Base-by-base conservation (phyloP, 768 basidiomycete genomes). In the Russula ochroleuca region DNA sequence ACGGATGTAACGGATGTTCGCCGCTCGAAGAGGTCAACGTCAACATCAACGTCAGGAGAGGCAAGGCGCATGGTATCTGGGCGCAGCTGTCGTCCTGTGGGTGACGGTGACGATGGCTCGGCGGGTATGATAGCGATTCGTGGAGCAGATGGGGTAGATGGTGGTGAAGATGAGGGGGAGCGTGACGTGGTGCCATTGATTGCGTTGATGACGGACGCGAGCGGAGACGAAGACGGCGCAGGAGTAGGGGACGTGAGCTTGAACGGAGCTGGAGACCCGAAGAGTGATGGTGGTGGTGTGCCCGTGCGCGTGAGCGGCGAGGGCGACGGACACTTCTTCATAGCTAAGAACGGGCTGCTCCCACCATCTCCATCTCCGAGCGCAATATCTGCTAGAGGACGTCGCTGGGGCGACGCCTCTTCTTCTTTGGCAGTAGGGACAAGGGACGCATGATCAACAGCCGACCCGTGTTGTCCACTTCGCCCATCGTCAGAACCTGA, bases 191-290 rank as follows among this genome's bases (percentile, higher is more conserved):
- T 52, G 31, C 65, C 61, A 2, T 68, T 68, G 41, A 68, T 68
- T 15, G 67, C 57, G 6, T 68, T 68, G 37, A 68, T 68, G 61
- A 68, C 67, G 10, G 65, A 67, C 4, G 62, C 62, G 47, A 67
- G 67, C 17, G 65, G 67, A 23, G 67, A 61, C 57, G 70, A 63
- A 57, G 71, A 13, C 64, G 72, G 61, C 70, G 64, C 65, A 28
- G 67, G 63, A 13, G 75, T 69, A 21, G 75, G 77, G 64, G 65
- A 77, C 23, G 63, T 72, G 31, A 65, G 62, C n/a, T 15, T 21
- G 47, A 63, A 55, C 5, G 61, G 28, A 10, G 61, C 53, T 10
- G 65, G 64, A 31, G 57, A 54, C 21, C 57, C 41, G 25, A 63
- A 66, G 0, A 45, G 31, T 17, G 47, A 58, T 19, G 47, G 11